These are phyloP conservation scores for Saraca asoca DNA, from an alignment of 331 rosid species.

Conservation along the genomic window DNA sequence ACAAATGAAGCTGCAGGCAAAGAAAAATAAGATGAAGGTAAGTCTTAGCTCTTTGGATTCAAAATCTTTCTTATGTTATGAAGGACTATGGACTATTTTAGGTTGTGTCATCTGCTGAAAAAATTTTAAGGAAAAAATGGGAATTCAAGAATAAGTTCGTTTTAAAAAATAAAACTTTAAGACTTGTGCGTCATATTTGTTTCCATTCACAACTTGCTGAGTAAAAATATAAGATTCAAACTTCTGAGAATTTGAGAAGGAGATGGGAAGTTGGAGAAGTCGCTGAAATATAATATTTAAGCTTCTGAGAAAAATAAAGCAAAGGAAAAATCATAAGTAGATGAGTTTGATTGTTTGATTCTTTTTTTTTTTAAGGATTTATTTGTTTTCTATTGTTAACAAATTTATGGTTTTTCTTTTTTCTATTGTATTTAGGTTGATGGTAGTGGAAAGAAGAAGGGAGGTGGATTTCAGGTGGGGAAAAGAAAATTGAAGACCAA, in stretches of 20 bases:
- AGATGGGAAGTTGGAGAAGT: background rate
- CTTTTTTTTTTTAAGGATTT: conserved; percentile 4
- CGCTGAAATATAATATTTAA: background rate
- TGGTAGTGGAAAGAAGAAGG: conserved; percentile 67
- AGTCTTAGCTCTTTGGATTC: background rate
- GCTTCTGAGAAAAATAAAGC: background rate
- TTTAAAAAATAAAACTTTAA: no score
- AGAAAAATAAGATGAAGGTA: conserved; percentile 81
- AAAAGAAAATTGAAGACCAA: conserved; percentile 84
- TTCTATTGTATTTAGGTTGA: conserved; percentile 57
- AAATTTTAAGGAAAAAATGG: no score
- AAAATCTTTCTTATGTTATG: background rate
- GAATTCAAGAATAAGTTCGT: no score
- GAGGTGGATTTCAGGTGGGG: conserved; percentile 80
- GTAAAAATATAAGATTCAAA: background rate
- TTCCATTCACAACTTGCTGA: background rate
- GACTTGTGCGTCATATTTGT: background rate
- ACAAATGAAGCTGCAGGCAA: conserved; percentile 68
- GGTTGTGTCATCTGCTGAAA: no score
- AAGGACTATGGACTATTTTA: no score
- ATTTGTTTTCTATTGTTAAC: background rate
- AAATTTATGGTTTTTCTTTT: conserved; percentile 2
- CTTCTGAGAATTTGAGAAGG: background rate
- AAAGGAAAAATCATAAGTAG: no score
- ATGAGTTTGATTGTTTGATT: background rate